These are phyloP conservation scores for Boletus speciosus DNA, from an alignment of 768 basidiomycete species.

Conservation along the genomic window DNA sequence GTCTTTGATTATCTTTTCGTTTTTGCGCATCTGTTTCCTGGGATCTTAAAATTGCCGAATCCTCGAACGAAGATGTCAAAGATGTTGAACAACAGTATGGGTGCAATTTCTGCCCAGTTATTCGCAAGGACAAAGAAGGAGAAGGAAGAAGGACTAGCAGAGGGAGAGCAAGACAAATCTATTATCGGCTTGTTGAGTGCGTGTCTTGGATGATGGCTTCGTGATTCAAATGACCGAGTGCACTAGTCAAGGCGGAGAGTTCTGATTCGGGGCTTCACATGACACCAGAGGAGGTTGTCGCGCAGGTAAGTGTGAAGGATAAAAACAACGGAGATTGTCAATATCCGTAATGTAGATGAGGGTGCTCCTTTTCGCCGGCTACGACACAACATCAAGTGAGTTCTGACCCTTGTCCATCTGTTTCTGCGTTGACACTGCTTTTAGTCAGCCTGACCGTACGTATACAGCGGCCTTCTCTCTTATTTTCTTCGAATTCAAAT, in stretches of 20 bases:
- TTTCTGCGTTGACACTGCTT: neutral
- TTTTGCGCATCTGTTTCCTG: constrained; percentile 32
- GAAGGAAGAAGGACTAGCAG: constrained; percentile 25
- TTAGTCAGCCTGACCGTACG: constrained; percentile 27
- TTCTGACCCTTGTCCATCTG: neutral
- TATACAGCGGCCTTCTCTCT: too few species aligned
- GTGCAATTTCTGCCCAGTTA: constrained; percentile 32
- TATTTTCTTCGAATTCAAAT: neutral
- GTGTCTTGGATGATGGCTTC: constrained; percentile 1
- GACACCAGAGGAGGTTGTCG: constrained; percentile 40
- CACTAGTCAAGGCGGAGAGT: constrained; percentile 38
- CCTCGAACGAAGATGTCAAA: constrained; percentile 23
- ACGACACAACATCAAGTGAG: constrained; percentile 41
- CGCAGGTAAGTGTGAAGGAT: constrained; percentile 20
- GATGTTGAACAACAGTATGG: constrained; percentile 29
- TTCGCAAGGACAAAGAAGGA: constrained; percentile 33
- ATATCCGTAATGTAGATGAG: constrained; percentile 27
- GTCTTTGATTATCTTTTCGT: constrained; percentile 17
- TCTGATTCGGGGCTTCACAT: constrained; percentile 30
- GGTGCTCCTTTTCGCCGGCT: constrained; percentile 38
- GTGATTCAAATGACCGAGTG: neutral
- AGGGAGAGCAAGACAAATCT: constrained; percentile 32
- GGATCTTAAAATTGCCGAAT: constrained; percentile 32
- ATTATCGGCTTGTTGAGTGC: constrained; percentile 37
- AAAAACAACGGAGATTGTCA: neutral